Conservation (phyloP, 2,329 filamentous ascomycete genomes). For the Alternaria brassicicola region DNA sequence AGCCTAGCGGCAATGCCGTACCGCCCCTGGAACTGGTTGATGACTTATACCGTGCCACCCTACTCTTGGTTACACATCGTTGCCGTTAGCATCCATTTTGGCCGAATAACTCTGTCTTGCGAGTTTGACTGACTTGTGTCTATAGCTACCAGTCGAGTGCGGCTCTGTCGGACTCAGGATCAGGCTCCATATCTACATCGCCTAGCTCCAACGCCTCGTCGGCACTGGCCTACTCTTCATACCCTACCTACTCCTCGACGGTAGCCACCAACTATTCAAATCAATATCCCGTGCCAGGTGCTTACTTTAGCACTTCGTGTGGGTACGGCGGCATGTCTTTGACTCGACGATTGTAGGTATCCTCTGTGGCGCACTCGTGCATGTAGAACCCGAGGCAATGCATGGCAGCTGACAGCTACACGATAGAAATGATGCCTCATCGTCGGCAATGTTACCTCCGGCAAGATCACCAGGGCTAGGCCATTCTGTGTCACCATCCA, state of each 20-base stretch:
- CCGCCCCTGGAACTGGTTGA: conserved; percentile 44
- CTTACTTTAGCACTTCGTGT: conserved; percentile 47
- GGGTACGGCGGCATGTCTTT: conserved; percentile 49
- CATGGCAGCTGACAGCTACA: conserved; percentile 50
- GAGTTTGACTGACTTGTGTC: conserved; percentile 43
- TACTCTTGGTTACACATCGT: conserved; percentile 48
- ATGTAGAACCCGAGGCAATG: conserved; percentile 41
- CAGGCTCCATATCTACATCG: conserved; percentile 60
- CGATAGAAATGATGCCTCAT: conserved; percentile 54
- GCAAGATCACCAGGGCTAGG: conserved; percentile 50
- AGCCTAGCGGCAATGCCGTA: conserved; percentile 47
- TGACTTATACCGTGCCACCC: conserved; percentile 50
- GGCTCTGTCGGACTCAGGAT: conserved; percentile 62
- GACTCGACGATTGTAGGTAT: conserved; percentile 54
- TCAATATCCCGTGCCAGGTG: conserved; percentile 39
- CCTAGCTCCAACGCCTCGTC: conserved; percentile 59
- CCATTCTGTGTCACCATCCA: conserved; percentile 50
- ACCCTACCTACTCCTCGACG: conserved; percentile 45
- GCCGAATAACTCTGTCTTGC: conserved; percentile 37
- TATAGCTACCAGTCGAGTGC: conserved; percentile 59
- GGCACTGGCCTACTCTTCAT: conserved; percentile 53
- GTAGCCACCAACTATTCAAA: conserved; percentile 44
- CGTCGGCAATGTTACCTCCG: conserved; percentile 55
- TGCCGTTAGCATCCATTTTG: conserved; percentile 43
- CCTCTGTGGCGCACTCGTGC: conserved; percentile 44